Percentiles rank a stretch among this genome's conserved stretches.
These are phyloP conservation scores for Ophiocordyceps australis DNA, from an alignment of 2,329 filamentous ascomycete genomes.

Conservation along the genomic window DNA sequence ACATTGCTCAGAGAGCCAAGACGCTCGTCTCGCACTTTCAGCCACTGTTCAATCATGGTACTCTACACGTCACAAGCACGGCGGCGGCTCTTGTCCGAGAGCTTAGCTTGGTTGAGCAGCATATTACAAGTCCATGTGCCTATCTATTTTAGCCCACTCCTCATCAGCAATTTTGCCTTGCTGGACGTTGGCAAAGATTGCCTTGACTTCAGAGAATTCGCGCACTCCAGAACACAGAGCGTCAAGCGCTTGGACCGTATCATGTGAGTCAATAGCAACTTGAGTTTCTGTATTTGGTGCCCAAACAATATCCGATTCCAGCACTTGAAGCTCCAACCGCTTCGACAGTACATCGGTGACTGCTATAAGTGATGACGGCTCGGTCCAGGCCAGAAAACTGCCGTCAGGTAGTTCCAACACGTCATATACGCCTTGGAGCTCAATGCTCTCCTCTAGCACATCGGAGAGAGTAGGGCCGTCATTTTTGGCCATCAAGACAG, in stretches of 20 bases:
- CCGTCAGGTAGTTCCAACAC: constrained; percentile 51
- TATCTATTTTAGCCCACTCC: constrained; percentile 32
- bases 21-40: too few species aligned
- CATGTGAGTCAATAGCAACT: constrained; percentile 39
- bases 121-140: constrained; percentile 29
- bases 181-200: constrained; percentile 55
- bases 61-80: too few species aligned
- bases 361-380: constrained; percentile 13
- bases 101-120: constrained; percentile 2
- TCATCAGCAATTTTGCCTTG: constrained; percentile 32
- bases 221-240: constrained; percentile 40
- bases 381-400: constrained; percentile 41
- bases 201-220: constrained; percentile 57
- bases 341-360: constrained; percentile 33
- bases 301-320: constrained; percentile 71
- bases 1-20: too few species aligned
- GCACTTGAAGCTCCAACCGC: constrained; percentile 45
- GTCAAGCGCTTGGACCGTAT: constrained; percentile 35
- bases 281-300: constrained; percentile 65
- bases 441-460: constrained; percentile 65
- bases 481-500: constrained; percentile 43
- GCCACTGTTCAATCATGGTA: too few species aligned
- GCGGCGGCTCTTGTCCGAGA: too few species aligned
- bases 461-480: constrained; percentile 43
- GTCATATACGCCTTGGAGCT: constrained; percentile 59